Evolutionary conservation across 805 yeast genomes (phyloP).

Genomic region (Priceomyces castillae): DNA sequence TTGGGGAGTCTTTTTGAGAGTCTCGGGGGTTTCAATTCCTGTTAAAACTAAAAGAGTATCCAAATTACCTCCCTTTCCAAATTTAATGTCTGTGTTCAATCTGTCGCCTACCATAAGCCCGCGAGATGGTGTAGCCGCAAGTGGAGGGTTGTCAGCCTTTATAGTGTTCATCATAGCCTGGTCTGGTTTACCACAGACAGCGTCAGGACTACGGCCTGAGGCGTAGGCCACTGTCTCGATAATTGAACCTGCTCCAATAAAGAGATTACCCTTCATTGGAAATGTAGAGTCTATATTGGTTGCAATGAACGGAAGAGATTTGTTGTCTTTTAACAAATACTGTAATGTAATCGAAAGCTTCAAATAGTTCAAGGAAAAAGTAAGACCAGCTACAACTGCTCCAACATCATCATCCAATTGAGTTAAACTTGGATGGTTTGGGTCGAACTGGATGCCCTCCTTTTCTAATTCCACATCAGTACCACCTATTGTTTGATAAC

Average conservation of each 20-base stretch:
- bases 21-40: conserved; percentile 81
- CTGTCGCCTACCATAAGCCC: conserved; percentile 96
- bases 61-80: conserved; percentile 84
- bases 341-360: conserved; percentile 80
- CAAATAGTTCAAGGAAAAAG: conserved; percentile 72
- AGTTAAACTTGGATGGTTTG: conserved; percentile 51
- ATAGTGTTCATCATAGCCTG: conserved; percentile 88
- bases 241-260: conserved; percentile 95
- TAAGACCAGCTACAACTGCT: conserved; percentile 88
- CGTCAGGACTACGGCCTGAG: conserved; percentile 78
- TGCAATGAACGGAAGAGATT: conserved; percentile 73
- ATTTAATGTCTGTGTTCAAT: conserved; percentile 89
- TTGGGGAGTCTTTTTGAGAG: conserved; percentile 40
- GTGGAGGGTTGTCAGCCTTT: conserved; percentile 53
- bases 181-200: conserved; percentile 87
- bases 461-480: conserved; percentile 56
- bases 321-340: conserved; percentile 59
- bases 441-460: conserved; percentile 50
- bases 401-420: conserved; percentile 73
- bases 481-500: conserved; percentile 81
- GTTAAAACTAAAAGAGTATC: conserved; percentile 85
- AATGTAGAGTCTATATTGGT: conserved; percentile 94
- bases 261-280: conserved; percentile 79
- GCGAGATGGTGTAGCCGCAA: conserved; percentile 50
- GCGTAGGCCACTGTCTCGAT: conserved; percentile 74